phyloP scores from a whole-genome alignment of 2,329 filamentous ascomycete genomes.

The Alternaria panax region DNA sequence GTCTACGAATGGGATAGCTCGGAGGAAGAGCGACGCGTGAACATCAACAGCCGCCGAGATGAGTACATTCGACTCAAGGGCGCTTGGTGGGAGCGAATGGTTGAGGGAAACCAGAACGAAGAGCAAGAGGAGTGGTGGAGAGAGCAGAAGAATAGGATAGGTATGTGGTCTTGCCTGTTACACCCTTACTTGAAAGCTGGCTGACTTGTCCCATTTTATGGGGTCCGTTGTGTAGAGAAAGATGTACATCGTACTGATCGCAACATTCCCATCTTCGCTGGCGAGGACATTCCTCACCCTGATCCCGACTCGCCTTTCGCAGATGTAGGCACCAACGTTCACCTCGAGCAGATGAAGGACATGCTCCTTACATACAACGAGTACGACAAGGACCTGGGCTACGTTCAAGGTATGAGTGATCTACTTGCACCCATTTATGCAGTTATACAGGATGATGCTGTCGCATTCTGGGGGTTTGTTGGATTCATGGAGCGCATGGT shows the following conservation, averaged over 20 bases:
- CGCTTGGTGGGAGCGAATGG: constrained; percentile 92
- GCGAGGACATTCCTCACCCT: constrained; percentile 95
- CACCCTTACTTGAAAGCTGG: constrained; percentile 14
- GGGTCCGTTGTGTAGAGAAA: constrained; percentile 76
- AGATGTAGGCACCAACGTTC: constrained; percentile 91
- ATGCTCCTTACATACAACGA: constrained; percentile 99
- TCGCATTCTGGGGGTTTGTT: constrained; percentile 96
- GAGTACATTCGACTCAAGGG: constrained; percentile 95
- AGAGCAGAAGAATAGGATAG: constrained; percentile 90
- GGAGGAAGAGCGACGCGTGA: constrained; percentile 79
- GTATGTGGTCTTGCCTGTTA: constrained; percentile 62
- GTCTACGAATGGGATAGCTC: constrained; percentile 95
- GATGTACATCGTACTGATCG: constrained; percentile 98
- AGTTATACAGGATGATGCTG: constrained; percentile 94
- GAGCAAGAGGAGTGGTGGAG: constrained; percentile 96
- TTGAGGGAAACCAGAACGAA: constrained; percentile 79
- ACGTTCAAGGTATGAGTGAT: constrained; percentile 99
- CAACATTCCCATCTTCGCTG: constrained; percentile 91
- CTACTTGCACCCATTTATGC: constrained; percentile 95
- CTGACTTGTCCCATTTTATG: constrained; percentile 63
- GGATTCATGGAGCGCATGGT: constrained; percentile 96
- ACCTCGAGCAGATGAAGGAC: constrained; percentile 98
- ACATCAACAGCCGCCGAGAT: constrained; percentile 85
- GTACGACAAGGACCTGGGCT: constrained; percentile 93
- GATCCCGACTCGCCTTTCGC: constrained; percentile 96